These are phyloP conservation scores for Allomyces javanicus DNA, from an alignment of 192 early-diverging fungal species.

Conservation along the genomic window DNA sequence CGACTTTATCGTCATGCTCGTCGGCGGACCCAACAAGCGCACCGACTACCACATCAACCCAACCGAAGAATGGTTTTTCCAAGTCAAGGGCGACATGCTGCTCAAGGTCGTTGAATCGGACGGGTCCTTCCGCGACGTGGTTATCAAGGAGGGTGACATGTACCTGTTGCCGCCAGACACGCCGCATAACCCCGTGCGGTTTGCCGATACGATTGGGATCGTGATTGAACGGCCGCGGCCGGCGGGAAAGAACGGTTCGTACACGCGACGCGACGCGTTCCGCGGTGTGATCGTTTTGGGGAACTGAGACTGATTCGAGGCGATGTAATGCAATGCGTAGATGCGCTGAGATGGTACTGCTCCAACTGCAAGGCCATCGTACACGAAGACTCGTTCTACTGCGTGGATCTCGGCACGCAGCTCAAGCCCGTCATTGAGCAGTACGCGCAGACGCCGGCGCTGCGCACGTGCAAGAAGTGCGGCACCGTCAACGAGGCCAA, in stretches of 20 bases:
- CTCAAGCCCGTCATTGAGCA: constrained; percentile 79
- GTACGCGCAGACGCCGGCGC: constrained; percentile 36
- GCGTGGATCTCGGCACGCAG: constrained; percentile 70
- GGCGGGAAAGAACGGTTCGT: constrained; percentile 12
- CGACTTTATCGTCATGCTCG: constrained; percentile 80
- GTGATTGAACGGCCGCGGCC: constrained; percentile 79
- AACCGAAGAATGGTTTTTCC: constrained; percentile 98
- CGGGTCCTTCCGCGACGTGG: constrained; percentile 55
- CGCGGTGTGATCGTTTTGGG: no score
- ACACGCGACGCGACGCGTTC: no score
- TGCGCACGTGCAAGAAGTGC: constrained; percentile 63
- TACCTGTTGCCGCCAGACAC: constrained; percentile 73
- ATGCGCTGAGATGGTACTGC: constrained; percentile 92
- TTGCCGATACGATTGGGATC: constrained; percentile 84
- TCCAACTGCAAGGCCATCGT: constrained; percentile 59
- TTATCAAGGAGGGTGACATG: constrained; percentile 88
- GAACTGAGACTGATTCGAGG: no score
- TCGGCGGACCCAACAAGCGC: constrained; percentile 83
- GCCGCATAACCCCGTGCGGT: constrained; percentile 91
- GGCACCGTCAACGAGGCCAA: constrained; percentile 37
- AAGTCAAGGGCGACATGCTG: constrained; percentile 82
- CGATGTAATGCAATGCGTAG: constrained; percentile 15
- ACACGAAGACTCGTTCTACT: constrained; percentile 77
- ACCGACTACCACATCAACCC: constrained; percentile 95
- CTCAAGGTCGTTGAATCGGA: constrained; percentile 64